Conservation (phyloP, 2,329 filamentous ascomycete species). For the Trichoderma cornu-damae region DNA sequence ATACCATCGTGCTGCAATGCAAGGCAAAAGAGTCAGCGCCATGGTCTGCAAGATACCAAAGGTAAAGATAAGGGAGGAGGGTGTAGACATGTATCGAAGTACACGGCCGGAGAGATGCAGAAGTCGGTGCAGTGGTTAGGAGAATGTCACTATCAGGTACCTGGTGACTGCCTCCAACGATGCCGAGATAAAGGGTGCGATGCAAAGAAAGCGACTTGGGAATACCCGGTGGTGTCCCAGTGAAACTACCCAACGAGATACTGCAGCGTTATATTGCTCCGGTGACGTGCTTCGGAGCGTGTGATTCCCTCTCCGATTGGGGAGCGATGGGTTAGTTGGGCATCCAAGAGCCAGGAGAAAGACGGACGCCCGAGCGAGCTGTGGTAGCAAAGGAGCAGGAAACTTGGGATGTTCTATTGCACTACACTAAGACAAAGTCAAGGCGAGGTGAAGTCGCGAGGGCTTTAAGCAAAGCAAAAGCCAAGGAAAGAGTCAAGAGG, state of each 20-base stretch:
- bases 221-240: conserved; percentile 3
- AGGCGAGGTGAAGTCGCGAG: conserved; percentile 7
- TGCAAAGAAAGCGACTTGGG: not conserved
- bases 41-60: not conserved
- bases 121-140: not conserved
- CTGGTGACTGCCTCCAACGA: not conserved
- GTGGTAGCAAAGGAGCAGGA: not conserved
- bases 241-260: not conserved
- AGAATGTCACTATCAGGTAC: not conserved
- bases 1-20: conserved; percentile 33
- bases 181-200: not conserved
- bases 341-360: conserved; percentile 13
- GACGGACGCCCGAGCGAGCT: not conserved
- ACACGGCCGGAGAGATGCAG: not conserved
- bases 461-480: not conserved
- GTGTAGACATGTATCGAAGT: not conserved
- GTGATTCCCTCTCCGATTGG: conserved; percentile 7
- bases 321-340: conserved; percentile 10
- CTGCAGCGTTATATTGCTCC: conserved; percentile 4
- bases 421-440: conserved; percentile 18
- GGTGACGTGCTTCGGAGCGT: not conserved
- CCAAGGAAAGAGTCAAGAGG: not conserved
- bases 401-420: conserved; percentile 18
- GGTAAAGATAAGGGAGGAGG: too few species aligned
- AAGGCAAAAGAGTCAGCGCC: conserved; percentile 12